Base-by-base conservation (phyloP, 176 grass and related monocot genomes). In the Eleusine indica region DNA sequence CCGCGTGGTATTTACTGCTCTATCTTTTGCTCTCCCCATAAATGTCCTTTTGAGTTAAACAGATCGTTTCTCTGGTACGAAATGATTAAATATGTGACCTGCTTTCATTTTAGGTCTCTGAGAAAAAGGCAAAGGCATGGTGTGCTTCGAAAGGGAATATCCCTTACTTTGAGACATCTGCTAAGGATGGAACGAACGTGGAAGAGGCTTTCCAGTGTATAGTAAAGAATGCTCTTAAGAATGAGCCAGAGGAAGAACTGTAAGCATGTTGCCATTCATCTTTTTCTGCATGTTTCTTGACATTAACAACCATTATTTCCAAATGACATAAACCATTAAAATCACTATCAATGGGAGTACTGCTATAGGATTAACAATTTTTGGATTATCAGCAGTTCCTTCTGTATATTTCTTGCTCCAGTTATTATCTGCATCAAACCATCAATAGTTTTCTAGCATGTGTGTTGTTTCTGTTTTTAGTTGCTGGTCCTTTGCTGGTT, bases 131-230 rank as follows among this genome's bases (percentile, higher is more conserved):
- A 65, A 96, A 86, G 83, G 85, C 93, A 81, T 99, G 93, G 93
- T 99, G 93, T 21, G 83, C 96, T 75, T 96, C 96, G 1, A 99
- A 99, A 82, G 93, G 96, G 30, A 94, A 94, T 73, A 95, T 99
- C 49, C 93, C 96, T 6, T 99, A 96, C 86, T 96, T 99, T 51
- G 96, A 96, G 78, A 99, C 96, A 51, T 99, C 93, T 81, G 96
- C 96, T 10, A 99, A 94, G 87, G 96, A 99, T 68, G 96, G 96
- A 54, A 90, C 78, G 4, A 99, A 96, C 42, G 96, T 99, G 8
- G 96, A 99, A 78, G 93, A 92, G 16, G 96, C 96, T 86, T 98
- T 98, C 84, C 89, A 98, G 53, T 95, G 91, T 66, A 98, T 98
- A 22, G 79, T 92, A 73, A 92, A 89, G 69, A 92, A 95, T 12